phyloP scores from a whole-genome alignment of 108 stramenopile species.

The Cylindrotheca fusiformis region DNA sequence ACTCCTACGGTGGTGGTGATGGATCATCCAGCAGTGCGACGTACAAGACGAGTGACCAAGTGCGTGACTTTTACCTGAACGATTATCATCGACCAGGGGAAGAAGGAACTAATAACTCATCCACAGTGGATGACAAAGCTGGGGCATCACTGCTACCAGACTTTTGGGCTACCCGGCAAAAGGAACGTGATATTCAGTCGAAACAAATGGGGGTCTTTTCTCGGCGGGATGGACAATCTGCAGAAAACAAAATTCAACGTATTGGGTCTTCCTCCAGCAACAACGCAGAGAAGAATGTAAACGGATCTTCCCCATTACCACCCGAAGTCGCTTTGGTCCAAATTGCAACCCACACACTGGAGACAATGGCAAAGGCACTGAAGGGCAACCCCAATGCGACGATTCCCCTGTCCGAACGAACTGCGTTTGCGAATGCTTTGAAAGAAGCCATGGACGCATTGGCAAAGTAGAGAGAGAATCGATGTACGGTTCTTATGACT shows the following conservation, averaged over 20 bases:
- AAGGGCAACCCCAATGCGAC: background rate
- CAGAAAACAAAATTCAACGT: background rate
- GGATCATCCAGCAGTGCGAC: background rate
- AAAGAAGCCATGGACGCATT: constrained; percentile 39
- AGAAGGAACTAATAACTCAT: background rate
- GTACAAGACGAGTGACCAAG: constrained; percentile 36
- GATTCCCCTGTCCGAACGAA: constrained; percentile 28
- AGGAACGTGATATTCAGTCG: constrained; percentile 21
- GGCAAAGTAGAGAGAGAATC: constrained; percentile 16
- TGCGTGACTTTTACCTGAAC: constrained; percentile 25
- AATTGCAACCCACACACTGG: constrained; percentile 37
- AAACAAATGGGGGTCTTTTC: constrained; percentile 33
- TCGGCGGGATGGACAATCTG: background rate
- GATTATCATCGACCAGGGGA: constrained; percentile 6
- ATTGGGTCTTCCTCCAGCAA: background rate
- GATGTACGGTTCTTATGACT: no score
- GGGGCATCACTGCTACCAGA: constrained; percentile 2
- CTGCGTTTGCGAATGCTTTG: constrained; percentile 36
- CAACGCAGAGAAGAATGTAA: background rate
- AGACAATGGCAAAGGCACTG: constrained; percentile 24
- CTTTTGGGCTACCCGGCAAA: constrained; percentile 37
- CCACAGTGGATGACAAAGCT: background rate
- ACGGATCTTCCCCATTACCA: background rate
- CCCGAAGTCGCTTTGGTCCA: constrained; percentile 29
- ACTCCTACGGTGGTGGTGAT: constrained; percentile 11